Evolutionary conservation across 2,329 filamentous ascomycete species (phyloP), one percentile per base, ranked within the genome.

Genomic region (Aureobasidium lini): DNA sequence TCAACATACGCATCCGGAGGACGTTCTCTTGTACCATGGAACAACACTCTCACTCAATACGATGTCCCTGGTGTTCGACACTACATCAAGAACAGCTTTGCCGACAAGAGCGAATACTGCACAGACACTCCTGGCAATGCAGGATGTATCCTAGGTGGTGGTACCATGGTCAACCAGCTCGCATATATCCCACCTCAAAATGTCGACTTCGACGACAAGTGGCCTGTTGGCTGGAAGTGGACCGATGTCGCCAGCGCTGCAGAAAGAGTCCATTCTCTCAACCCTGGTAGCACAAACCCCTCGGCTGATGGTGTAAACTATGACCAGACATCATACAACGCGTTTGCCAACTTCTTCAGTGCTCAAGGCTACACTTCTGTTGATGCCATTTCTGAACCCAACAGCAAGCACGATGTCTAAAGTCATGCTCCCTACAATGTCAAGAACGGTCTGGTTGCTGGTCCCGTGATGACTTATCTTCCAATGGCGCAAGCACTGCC

Each of bases 151-250:
- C 70, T 81, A 13, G 79, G 80, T 5, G 80, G 80, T 9, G 76
- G 74, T 60, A 79, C 76, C 49, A 78, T 79, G 7, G 79, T 82
- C 67, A 82, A 82, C 59, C 79, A 79, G 5, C 79, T 79, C 7
- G 66, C 81, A 0, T 81, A 75, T 66, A 81, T 81, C 61, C 75
- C 81, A 60, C 79, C 80, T 4, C 79, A 79, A 0, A 75, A 76
- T 1, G 77, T 75, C 1, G 80, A 82, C 62, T 82, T 76, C 72
- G 77, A 82, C 64, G 66, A 73, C 6, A 81, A 79, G 57, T 76
- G 77, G 54, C 78, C 78, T 0, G 62, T 67, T 0, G 77, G 76
- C 16, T 83, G 80, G 80, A 80, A 80, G 65, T 77, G 73, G 44
- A 66, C 65, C 1, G 79, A 82, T 60, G 75, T 83, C 63, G 64